Percentiles rank a stretch among this genome's conserved stretches.
These are phyloP conservation scores for Corynascus novoguineensis DNA, from an alignment of 495 filamentous ascomycete genomes.

Conservation along the genomic window DNA sequence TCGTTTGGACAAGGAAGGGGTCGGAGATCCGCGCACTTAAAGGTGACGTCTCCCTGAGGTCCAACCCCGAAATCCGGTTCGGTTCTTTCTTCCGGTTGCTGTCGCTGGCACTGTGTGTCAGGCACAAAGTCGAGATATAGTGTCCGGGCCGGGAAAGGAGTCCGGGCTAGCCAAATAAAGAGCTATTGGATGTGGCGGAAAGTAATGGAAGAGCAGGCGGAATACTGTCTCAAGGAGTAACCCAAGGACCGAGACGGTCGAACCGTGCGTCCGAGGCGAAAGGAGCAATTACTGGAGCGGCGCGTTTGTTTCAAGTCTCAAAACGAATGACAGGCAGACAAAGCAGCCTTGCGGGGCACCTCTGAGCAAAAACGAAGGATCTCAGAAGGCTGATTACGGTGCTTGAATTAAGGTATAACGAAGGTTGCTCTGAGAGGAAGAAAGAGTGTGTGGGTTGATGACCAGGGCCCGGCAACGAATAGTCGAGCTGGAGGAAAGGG, in stretches of 20 bases:
- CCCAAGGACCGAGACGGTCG: background rate
- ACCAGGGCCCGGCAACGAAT: background rate
- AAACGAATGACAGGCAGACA: conserved; percentile 17
- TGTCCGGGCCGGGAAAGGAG: background rate
- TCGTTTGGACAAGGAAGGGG: background rate
- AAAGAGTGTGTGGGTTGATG: background rate
- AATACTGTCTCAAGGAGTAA: background rate
- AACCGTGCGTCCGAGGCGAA: background rate
- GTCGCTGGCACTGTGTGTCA: background rate
- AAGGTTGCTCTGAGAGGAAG: background rate
- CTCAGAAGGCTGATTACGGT: background rate
- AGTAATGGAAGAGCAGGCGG: background rate
- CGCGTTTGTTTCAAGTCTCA: background rate
- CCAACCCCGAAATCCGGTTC: background rate
- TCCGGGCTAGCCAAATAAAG: background rate
- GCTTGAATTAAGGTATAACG: conserved; percentile 3
- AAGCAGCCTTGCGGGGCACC: conserved; percentile 5
- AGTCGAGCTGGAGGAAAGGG: background rate
- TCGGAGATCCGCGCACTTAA: background rate
- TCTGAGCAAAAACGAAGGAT: conserved; percentile 6
- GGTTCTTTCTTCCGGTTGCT: conserved; percentile 4
- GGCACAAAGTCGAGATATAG: conserved; percentile 3
- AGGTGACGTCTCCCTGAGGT: background rate
- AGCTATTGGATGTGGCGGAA: background rate
- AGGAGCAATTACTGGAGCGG: background rate